Percentiles rank a stretch among this genome's conserved stretches.
phyloP scores from a whole-genome alignment of 2,329 filamentous ascomycete genomes.

The Xylariaceae sp. region DNA sequence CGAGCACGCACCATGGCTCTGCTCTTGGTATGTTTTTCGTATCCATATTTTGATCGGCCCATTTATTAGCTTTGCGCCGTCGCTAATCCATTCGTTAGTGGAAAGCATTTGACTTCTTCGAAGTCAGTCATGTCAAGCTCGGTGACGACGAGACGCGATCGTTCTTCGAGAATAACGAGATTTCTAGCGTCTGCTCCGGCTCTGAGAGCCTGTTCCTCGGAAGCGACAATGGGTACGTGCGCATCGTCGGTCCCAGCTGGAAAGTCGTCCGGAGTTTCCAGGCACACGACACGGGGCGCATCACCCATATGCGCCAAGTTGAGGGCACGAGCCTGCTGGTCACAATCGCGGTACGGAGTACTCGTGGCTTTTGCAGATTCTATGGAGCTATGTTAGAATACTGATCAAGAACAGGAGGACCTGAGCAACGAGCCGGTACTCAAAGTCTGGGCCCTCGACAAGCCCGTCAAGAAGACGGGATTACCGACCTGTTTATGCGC shows the following conservation, averaged over 20 bases:
- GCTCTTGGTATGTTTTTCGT: conserved; percentile 29
- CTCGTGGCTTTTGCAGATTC: neutral
- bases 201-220: conserved; percentile 88
- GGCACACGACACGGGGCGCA: conserved; percentile 72
- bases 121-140: conserved; percentile 78
- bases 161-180: conserved; percentile 76
- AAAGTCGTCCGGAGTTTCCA: conserved; percentile 82
- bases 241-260: conserved; percentile 81
- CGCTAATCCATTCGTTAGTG: conserved; percentile 55
- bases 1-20: conserved; percentile 30
- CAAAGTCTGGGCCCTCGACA: conserved; percentile 97
- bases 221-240: conserved; percentile 76
- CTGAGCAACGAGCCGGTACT: conserved; percentile 79
- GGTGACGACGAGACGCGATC: conserved; percentile 72
- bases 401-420: conserved; percentile 61
- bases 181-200: conserved; percentile 78
- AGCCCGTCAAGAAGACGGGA: conserved; percentile 88
- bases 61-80: neutral
- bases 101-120: conserved; percentile 99
- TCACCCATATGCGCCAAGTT: conserved; percentile 89
- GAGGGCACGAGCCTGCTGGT: conserved; percentile 81
- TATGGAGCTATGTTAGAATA: neutral
- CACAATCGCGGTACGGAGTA: conserved; percentile 58
- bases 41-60: neutral
- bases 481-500: conserved; percentile 83